A percentile compares a stretch with the other conserved stretches of the same genome.
phyloP scores from a whole-genome alignment of 148 eudicot genomes.

The Persicaria tinctoria region DNA sequence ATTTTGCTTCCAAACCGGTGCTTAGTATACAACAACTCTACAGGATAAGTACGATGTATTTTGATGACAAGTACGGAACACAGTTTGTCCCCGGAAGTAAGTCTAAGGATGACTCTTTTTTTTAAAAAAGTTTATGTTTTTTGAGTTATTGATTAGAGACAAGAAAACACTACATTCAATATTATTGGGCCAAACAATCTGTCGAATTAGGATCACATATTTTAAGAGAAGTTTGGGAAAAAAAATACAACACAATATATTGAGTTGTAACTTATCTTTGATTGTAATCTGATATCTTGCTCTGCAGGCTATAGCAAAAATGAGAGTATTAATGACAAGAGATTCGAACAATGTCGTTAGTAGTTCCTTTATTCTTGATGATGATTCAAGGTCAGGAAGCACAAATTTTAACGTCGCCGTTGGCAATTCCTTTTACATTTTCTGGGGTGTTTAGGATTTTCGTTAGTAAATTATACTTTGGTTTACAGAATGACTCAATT shows the following conservation, averaged over 20 bases:
- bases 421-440: conserved; percentile 40
- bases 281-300: background rate
- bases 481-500: no score
- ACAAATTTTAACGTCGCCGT: conserved; percentile 57
- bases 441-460: no score
- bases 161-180: no score
- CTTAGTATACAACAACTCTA: conserved; percentile 91
- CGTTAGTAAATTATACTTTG: no score
- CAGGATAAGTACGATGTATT: conserved; percentile 91
- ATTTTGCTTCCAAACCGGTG: conserved; percentile 32
- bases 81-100: conserved; percentile 85
- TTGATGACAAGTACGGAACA: conserved; percentile 93
- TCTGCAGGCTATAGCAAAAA: conserved; percentile 65
- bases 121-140: no score
- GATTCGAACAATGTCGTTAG: conserved; percentile 76
- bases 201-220: background rate
- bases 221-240: background rate
- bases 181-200: background rate
- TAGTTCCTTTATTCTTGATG: conserved; percentile 79
- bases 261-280: background rate
- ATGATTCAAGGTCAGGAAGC: conserved; percentile 69
- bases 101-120: conserved; percentile 16
- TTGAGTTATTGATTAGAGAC: background rate
- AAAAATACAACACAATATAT: background rate
- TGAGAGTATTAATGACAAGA: conserved; percentile 79